Conservation (phyloP, 73 alveolate genomes). For the Tetrahymena thermophila region DNA sequence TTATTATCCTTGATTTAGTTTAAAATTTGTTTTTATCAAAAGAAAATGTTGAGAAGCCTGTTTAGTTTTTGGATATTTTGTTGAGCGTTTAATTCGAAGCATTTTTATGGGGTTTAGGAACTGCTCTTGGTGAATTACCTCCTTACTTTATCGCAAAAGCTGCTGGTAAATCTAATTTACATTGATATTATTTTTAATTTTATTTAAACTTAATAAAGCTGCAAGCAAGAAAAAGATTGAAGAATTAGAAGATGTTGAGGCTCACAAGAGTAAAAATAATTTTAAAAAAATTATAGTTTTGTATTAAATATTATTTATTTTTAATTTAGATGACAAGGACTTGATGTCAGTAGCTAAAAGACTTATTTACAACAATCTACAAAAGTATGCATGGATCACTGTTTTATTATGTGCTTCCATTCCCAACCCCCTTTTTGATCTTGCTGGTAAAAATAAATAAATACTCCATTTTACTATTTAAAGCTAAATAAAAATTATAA, state of each 20-base stretch:
- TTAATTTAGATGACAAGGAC: slow-evolving; percentile 2
- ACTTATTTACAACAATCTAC: slow-evolving; percentile 38
- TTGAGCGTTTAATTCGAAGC: slow-evolving; percentile 69
- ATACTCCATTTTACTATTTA: neutral
- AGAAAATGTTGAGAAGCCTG: neutral
- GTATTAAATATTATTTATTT: neutral
- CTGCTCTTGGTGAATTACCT: slow-evolving; percentile 88
- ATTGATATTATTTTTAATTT: neutral
- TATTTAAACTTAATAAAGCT: neutral
- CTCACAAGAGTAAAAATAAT: slow-evolving; percentile 14
- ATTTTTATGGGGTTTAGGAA: slow-evolving; percentile 83
- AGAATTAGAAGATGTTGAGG: slow-evolving; percentile 60
- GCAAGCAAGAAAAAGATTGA: slow-evolving; percentile 60
- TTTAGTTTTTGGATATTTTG: slow-evolving; percentile 34
- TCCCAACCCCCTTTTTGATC: slow-evolving; percentile 85
- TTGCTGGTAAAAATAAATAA: slow-evolving; percentile 75
- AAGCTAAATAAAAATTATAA: neutral
- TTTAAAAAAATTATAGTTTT: neutral
- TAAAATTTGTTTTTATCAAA: neutral
- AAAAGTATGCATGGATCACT: slow-evolving; percentile 72
- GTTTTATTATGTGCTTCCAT: slow-evolving; percentile 73
- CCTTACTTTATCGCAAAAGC: slow-evolving; percentile 87
- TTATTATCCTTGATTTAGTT: neutral
- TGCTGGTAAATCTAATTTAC: slow-evolving; percentile 17
- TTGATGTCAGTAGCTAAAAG: slow-evolving; percentile 53